phyloP scores from a whole-genome alignment of 768 basidiomycete species.

The Phlebiopsis gigantea region DNA sequence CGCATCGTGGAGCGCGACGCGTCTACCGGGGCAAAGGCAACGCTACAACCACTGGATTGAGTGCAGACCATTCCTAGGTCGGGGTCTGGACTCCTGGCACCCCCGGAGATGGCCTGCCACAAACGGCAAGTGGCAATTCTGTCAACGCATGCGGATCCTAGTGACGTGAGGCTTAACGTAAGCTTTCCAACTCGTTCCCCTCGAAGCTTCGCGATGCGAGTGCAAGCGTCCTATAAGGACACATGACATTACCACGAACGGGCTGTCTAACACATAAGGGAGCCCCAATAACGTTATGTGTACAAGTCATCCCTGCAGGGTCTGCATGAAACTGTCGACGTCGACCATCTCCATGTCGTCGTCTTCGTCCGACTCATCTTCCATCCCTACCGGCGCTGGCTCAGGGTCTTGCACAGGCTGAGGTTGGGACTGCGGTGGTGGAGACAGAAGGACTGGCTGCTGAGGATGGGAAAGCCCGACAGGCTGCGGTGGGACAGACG shows the following conservation, averaged over 20 bases:
- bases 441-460: no score
- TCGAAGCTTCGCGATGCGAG: not conserved
- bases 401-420: not conserved
- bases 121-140: not conserved
- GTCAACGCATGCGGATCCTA: no score
- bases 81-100: no score
- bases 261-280: not conserved
- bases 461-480: not conserved
- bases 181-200: not conserved
- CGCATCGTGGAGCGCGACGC: not conserved
- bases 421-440: no score
- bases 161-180: no score
- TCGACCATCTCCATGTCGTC: conserved; percentile 29
- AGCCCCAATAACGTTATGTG: not conserved
- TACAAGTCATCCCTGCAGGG: not conserved
- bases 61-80: no score
- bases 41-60: no score
- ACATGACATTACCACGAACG: not conserved
- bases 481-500: conserved; percentile 8
- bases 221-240: not conserved
- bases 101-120: not conserved
- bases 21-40: not conserved
- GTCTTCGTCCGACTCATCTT: conserved; percentile 18
- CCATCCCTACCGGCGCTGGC: conserved; percentile 8
- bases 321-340: conserved; percentile 10